Evolutionary conservation across 768 basidiomycete species (phyloP).

Genomic region (Agrocybe pediades): DNA sequence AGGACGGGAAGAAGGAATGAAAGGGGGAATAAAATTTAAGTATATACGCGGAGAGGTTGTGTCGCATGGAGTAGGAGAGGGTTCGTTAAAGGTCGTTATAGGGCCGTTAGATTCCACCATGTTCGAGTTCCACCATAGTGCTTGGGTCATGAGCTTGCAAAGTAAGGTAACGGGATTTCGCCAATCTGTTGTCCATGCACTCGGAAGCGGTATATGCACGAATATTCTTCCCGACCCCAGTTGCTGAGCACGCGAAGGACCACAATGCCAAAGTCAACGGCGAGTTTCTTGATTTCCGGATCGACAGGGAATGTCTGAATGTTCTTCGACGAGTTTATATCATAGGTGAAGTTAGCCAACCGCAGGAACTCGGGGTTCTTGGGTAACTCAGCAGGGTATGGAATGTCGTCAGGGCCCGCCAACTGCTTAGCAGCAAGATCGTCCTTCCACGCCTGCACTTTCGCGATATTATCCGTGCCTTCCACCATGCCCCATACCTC

Average conservation of each 20-base stretch:
- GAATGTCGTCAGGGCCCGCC: constrained; percentile 29
- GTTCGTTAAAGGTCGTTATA: constrained; percentile 15
- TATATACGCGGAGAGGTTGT: constrained; percentile 3
- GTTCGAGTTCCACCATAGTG: background rate
- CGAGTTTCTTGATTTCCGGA: constrained; percentile 64
- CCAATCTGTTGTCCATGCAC: constrained; percentile 68
- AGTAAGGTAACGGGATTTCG: constrained; percentile 37
- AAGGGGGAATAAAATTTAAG: constrained; percentile 9
- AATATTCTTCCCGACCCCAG: constrained; percentile 83
- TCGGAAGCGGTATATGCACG: constrained; percentile 87
- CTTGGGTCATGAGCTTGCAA: constrained; percentile 24
- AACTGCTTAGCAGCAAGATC: constrained; percentile 24
- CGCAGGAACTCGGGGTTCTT: constrained; percentile 54
- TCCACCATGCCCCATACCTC: constrained; percentile 93
- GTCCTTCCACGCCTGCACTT: constrained; percentile 56
- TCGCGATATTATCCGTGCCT: constrained; percentile 67
- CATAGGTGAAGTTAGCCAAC: constrained; percentile 69
- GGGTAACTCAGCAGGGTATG: constrained; percentile 52
- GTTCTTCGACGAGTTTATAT: constrained; percentile 54
- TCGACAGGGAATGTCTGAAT: constrained; percentile 84
- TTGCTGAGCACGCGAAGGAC: constrained; percentile 80
- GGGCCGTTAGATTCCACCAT: background rate
- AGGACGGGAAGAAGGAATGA: no score
- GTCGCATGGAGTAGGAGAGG: constrained; percentile 5
- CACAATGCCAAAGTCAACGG: constrained; percentile 84